These are phyloP conservation scores for Neurospora tetraspora DNA, from an alignment of 495 filamentous ascomycete species.

Conservation along the genomic window DNA sequence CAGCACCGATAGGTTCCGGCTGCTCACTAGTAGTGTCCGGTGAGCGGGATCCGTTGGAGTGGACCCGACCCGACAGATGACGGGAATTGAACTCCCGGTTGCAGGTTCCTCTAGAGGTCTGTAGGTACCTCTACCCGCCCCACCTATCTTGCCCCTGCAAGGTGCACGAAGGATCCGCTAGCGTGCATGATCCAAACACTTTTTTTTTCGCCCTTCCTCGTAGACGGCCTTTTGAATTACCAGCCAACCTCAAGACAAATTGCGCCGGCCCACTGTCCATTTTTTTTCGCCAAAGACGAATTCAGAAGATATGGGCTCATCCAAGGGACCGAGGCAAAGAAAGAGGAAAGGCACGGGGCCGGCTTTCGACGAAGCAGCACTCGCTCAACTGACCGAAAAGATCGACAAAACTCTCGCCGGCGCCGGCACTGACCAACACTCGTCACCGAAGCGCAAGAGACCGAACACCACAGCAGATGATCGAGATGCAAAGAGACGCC, in stretches of 20 bases:
- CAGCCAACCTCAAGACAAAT: background rate
- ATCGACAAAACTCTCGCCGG: slow-evolving; percentile 45
- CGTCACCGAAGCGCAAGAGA: slow-evolving; percentile 37
- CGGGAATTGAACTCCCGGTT: too few relatives aligned
- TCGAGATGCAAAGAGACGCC: slow-evolving; percentile 40
- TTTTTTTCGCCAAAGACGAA: background rate
- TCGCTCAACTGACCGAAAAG: slow-evolving; percentile 53
- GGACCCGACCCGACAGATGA: background rate
- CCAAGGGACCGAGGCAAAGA: slow-evolving; percentile 14
- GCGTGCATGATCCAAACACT: background rate
- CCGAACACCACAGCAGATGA: slow-evolving; percentile 18
- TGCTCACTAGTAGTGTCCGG: background rate
- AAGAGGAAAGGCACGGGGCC: slow-evolving; percentile 24
- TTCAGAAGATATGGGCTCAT: slow-evolving; percentile 10
- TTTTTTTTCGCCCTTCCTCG: background rate
- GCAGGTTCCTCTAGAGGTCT: background rate
- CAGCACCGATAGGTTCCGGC: background rate
- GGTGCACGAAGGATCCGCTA: background rate
- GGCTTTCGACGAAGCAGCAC: slow-evolving; percentile 48
- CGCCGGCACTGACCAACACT: slow-evolving; percentile 16
- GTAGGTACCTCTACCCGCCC: background rate
- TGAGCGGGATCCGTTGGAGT: background rate
- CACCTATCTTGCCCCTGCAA: background rate
- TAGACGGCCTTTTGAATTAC: background rate
- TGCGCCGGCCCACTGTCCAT: background rate